Evolutionary conservation across 345 rosid genomes (phyloP), one percentile per base, ranked within the genome.

Genomic region (Aquilaria sinensis): DNA sequence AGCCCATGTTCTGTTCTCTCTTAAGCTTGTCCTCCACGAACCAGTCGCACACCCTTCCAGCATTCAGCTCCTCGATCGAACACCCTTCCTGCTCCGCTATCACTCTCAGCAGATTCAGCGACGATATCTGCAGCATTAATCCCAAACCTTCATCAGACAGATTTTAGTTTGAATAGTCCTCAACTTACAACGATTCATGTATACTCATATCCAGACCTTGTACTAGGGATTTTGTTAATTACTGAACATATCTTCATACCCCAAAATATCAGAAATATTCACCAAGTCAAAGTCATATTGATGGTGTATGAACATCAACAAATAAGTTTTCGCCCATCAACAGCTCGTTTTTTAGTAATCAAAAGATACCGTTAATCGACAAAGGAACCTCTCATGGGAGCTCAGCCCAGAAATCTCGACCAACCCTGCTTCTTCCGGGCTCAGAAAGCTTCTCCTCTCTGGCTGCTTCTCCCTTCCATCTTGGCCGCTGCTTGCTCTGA

Each of bases 41-140:
- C 97, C 98, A 93, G 59, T 93, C 98, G 5, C 98, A 86, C 45
- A 86, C 33, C 58, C 72, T 88, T 31, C 92, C 97, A 9, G 89
- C 99, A 49, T 93, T 93, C 53, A 90, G 70, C 78, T 90, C 92
- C 78, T 90, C 90, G 41, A 90, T 90, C 15, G 86, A 46, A 58
- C 92, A 90, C 15, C 82, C 90, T 75, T 93, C 97, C 61, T 90
- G 85, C 78, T 90, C 96, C 3, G 94, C 70, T 64, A 88, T 71
- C 69, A 88, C 94, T 58, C 81, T 82, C n/a, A 93, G 65, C 46
- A 93, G 74, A 67, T 90, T 93, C 78, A 93, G 62, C 7, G 96
- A 90, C 3, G 97, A 93, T 81, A 93, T 81, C 97, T 93, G 80
- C 47, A 64, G 0, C 23, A 23, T 30, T 23, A 54, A 31, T 14